Evolutionary conservation across 139 green algal species (phyloP).

Genomic region (Chlamydomonas asymmetrica): DNA sequence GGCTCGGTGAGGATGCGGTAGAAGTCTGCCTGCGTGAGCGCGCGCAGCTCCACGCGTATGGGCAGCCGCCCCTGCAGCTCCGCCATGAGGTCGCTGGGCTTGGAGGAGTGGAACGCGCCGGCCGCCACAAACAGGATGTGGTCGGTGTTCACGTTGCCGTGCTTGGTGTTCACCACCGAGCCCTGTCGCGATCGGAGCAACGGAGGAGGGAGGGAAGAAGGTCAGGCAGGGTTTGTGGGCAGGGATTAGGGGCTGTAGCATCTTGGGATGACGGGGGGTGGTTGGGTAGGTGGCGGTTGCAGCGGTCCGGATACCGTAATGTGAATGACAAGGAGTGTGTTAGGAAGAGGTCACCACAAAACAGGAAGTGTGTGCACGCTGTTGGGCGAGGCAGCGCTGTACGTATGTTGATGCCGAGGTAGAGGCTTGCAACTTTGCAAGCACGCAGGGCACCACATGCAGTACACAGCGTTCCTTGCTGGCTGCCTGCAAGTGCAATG

Average conservation of each 20-base stretch:
- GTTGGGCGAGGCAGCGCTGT: no score
- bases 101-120: slow-evolving; percentile 93
- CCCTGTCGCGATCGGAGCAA: neutral
- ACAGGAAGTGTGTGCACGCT: no score
- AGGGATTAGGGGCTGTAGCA: no score
- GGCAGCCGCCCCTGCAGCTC: slow-evolving; percentile 87
- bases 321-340: no score
- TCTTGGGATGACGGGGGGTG: no score
- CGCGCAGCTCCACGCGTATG: slow-evolving; percentile 94
- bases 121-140: slow-evolving; percentile 96
- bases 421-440: no score
- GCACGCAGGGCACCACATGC: no score
- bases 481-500: neutral
- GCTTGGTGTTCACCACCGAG: slow-evolving; percentile 76
- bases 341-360: no score
- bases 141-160: slow-evolving; percentile 94
- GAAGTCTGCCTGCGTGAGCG: slow-evolving; percentile 66
- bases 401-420: no score
- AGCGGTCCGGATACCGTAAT: no score
- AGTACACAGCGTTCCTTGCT: no score
- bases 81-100: slow-evolving; percentile 75
- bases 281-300: no score
- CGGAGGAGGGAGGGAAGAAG: neutral
- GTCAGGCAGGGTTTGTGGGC: neutral
- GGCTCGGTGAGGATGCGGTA: slow-evolving; percentile 86